These are phyloP conservation scores for Aspergillus flavus DNA, from an alignment of 2,329 filamentous ascomycete species.

Conservation along the genomic window DNA sequence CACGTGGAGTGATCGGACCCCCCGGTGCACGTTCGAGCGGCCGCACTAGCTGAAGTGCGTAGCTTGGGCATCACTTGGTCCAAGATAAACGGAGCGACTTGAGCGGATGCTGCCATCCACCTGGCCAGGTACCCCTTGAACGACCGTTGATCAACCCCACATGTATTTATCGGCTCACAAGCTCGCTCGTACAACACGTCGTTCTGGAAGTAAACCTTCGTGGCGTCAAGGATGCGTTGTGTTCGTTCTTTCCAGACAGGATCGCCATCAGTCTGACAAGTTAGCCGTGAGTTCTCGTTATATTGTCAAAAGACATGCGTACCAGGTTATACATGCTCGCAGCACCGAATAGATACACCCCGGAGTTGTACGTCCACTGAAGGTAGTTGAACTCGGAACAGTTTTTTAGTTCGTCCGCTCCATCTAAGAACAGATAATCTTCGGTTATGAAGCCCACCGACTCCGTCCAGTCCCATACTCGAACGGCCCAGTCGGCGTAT, in stretches of 20 bases:
- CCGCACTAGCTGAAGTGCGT: conserved; percentile 55
- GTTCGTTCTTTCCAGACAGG: conserved; percentile 56
- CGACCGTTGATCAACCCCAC: conserved; percentile 65
- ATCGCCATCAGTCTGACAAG: conserved; percentile 37
- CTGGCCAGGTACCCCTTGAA: conserved; percentile 69
- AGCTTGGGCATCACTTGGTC: conserved; percentile 56
- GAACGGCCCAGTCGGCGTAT: conserved; percentile 66
- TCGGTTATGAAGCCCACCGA: conserved; percentile 54
- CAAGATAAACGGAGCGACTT: conserved; percentile 60
- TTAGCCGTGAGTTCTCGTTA: not conserved
- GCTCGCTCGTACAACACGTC: conserved; percentile 61
- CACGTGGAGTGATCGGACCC: conserved; percentile 43
- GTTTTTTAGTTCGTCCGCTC: conserved; percentile 53
- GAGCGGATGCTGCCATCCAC: conserved; percentile 60
- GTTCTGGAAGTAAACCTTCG: conserved; percentile 55
- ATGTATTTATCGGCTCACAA: conserved; percentile 58
- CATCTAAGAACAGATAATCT: conserved; percentile 58
- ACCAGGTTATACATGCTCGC: conserved; percentile 60
- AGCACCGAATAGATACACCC: conserved; percentile 57
- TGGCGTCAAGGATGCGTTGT: conserved; percentile 56
- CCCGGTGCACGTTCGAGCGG: conserved; percentile 57
- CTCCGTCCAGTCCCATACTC: conserved; percentile 61
- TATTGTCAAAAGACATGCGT: conserved; percentile 19
- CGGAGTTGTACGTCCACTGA: conserved; percentile 62
- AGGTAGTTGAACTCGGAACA: conserved; percentile 56